phyloP scores from a whole-genome alignment of 2,329 filamentous ascomycete genomes.

The Claviceps digitariae region DNA sequence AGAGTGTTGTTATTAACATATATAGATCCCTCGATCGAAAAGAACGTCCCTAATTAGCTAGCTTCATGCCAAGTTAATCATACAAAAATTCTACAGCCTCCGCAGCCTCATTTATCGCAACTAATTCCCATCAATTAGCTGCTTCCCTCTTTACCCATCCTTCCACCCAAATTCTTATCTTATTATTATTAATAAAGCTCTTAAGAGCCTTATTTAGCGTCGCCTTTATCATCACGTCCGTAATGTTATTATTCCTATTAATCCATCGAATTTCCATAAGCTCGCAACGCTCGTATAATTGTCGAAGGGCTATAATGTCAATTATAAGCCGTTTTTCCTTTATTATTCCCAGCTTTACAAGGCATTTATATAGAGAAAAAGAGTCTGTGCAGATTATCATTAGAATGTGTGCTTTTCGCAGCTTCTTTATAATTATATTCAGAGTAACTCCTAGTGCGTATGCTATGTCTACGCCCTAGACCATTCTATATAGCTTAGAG shows the following conservation, averaged over 20 bases:
- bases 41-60: too few species aligned
- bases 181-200: not conserved
- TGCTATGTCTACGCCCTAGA: not conserved
- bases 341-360: not conserved
- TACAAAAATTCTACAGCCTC: too few species aligned
- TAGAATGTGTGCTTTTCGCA: not conserved
- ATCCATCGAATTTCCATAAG: not conserved
- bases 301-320: not conserved
- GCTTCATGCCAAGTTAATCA: too few species aligned
- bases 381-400: not conserved
- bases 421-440: not conserved
- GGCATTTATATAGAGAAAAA: not conserved
- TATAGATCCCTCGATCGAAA: too few species aligned
- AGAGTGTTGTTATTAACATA: too few species aligned
- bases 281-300: not conserved
- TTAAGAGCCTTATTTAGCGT: not conserved
- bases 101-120: too few species aligned
- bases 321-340: not conserved
- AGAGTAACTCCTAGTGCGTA: too few species aligned
- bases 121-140: too few species aligned
- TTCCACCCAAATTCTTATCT: not conserved
- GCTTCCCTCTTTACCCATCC: too few species aligned
- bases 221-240: not conserved
- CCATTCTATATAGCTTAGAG: too few species aligned
- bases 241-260: not conserved